These are phyloP conservation scores for Marchantia polymorpha DNA, from an alignment of 225 moss, liverwort and hornwort species.

Conservation along the genomic window DNA sequence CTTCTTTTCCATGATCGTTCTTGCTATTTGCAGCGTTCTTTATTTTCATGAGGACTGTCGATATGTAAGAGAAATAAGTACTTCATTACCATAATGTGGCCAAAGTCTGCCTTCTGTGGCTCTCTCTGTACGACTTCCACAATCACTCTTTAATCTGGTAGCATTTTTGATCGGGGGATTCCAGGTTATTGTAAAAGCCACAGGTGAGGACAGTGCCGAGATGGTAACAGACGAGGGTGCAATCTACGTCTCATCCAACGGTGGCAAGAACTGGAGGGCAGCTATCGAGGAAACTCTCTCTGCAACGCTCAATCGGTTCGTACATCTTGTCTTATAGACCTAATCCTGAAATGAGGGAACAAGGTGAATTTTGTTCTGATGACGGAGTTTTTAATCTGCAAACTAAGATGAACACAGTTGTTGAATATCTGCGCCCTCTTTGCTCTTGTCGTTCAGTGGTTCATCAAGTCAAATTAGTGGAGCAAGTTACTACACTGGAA, in stretches of 20 bases:
- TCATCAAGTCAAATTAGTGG: conserved; percentile 96
- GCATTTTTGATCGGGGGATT: not conserved
- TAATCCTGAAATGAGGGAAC: not conserved
- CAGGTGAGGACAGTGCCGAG: conserved; percentile 62
- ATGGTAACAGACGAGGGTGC: conserved; percentile 98
- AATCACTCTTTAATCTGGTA: too few species aligned
- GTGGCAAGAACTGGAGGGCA: conserved; percentile 92
- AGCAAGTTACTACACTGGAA: conserved; percentile 94
- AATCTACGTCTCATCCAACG: conserved; percentile 77
- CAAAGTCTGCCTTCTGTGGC: too few species aligned
- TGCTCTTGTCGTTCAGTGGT: conserved; percentile 38
- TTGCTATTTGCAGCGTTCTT: not conserved
- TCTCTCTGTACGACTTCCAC: too few species aligned
- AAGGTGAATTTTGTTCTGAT: not conserved
- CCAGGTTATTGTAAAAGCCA: conserved; percentile 70
- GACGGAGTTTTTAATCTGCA: not conserved
- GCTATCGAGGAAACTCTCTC: conserved; percentile 97
- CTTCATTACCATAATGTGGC: too few species aligned
- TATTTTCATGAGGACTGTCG: too few species aligned
- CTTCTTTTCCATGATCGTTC: not conserved
- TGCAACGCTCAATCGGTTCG: conserved; percentile 80
- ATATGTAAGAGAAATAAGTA: too few species aligned
- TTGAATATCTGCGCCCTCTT: not conserved
- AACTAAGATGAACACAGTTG: not conserved
- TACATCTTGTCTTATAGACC: not conserved